A percentile compares a stretch with the other conserved stretches of the same genome.
Evolutionary conservation across 495 filamentous ascomycete genomes (phyloP).

Genomic region (Talaromyces borbonicus): DNA sequence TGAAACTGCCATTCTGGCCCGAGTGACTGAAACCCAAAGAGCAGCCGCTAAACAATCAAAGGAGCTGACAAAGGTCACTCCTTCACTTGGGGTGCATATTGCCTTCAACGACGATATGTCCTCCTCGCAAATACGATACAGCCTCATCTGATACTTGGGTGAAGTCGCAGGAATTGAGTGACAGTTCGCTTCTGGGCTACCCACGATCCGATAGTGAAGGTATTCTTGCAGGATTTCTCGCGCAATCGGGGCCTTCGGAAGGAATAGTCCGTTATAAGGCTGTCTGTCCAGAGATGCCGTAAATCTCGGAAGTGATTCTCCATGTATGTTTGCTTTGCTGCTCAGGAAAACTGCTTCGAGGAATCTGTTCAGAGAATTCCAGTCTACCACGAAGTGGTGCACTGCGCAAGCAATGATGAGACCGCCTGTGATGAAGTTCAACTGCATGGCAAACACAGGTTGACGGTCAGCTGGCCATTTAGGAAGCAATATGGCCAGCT

Average conservation of each 20-base stretch:
- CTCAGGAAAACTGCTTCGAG: neutral
- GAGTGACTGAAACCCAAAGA: neutral
- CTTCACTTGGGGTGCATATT: neutral
- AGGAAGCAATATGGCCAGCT: neutral
- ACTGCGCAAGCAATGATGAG: constrained; percentile 14
- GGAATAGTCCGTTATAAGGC: neutral
- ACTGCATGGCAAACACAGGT: constrained; percentile 14
- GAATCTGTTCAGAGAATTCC: constrained; percentile 15
- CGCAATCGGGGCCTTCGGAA: neutral
- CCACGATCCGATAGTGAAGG: neutral
- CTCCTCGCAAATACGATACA: neutral
- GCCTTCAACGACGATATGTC: neutral
- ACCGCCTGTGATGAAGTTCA: constrained; percentile 17
- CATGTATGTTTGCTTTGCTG: neutral
- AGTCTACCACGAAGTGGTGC: constrained; percentile 20
- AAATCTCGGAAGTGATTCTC: neutral
- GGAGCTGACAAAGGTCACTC: neutral
- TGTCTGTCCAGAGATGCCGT: neutral
- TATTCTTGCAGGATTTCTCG: neutral
- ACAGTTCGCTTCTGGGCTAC: neutral
- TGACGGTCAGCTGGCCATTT: neutral
- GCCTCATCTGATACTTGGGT: neutral
- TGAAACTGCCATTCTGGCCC: neutral
- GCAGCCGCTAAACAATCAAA: neutral
- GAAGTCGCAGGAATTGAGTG: neutral